Percentiles rank a stretch among this genome's conserved stretches.
phyloP scores from a whole-genome alignment of 2,329 filamentous ascomycete genomes.

The Biscogniauxia marginata region DNA sequence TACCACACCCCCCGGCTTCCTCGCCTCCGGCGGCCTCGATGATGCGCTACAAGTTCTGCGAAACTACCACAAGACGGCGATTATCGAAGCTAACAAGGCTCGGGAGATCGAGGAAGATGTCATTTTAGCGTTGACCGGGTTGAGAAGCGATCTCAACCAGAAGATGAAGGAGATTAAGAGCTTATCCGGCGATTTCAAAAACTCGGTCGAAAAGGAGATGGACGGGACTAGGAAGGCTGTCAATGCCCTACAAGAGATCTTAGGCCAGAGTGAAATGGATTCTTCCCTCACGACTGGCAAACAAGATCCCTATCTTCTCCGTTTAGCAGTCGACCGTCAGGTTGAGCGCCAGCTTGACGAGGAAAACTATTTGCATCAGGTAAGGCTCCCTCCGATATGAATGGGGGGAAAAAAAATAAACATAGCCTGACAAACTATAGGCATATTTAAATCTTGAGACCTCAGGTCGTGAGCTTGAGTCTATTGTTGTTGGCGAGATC shows the following conservation, averaged over 20 bases:
- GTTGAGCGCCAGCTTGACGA: conserved; percentile 92
- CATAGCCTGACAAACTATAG: conserved; percentile 43
- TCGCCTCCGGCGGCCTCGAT: conserved; percentile 78
- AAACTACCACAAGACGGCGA: conserved; percentile 77
- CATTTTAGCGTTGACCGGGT: conserved; percentile 78
- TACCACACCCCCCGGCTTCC: conserved; percentile 70
- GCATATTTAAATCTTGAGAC: conserved; percentile 93
- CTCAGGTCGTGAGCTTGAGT: conserved; percentile 91
- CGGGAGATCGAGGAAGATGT: conserved; percentile 90
- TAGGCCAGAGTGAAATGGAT: conserved; percentile 79
- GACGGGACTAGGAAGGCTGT: conserved; percentile 79
- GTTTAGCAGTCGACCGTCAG: conserved; percentile 82
- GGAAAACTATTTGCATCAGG: conserved; percentile 93
- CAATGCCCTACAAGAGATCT: conserved; percentile 73
- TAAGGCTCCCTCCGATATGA: conserved; percentile 41
- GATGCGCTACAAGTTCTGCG: conserved; percentile 81
- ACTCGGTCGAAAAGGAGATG: conserved; percentile 93
- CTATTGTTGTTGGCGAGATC: conserved; percentile 94
- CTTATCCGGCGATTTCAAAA: conserved; percentile 93
- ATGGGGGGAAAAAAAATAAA: too few species aligned
- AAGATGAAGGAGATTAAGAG: conserved; percentile 99
- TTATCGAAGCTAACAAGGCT: conserved; percentile 82
- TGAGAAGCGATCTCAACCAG: conserved; percentile 84
- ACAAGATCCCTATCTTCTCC: conserved; percentile 87
- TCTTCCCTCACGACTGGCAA: conserved; percentile 74